Evolutionary conservation across 176 grass and related monocot species (phyloP).

Genomic region (Ananas comosus): DNA sequence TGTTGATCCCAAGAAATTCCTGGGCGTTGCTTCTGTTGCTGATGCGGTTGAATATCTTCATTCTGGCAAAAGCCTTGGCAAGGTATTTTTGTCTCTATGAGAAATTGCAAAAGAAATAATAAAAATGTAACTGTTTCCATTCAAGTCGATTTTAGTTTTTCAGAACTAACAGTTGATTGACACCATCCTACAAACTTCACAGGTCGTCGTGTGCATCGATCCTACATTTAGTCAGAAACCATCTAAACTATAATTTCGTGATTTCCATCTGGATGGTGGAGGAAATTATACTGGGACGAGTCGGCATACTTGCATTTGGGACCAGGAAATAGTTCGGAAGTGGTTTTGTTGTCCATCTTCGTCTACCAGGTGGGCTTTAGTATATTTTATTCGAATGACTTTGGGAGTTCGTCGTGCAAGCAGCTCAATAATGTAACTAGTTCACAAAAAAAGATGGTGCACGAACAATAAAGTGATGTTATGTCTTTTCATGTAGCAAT

Average conservation of each 20-base stretch:
- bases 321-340: not conserved
- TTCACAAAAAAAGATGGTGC: too few species aligned
- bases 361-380: not conserved
- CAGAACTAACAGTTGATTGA: slow-evolving; percentile 1
- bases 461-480: too few species aligned
- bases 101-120: not conserved
- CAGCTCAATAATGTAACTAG: too few species aligned
- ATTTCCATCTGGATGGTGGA: not conserved
- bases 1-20: slow-evolving; percentile 70
- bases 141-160: not conserved
- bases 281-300: not conserved
- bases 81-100: slow-evolving; percentile 35
- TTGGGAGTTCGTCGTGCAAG: too few species aligned
- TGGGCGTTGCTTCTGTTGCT: slow-evolving; percentile 61
- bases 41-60: slow-evolving; percentile 98
- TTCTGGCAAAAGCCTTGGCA: slow-evolving; percentile 81
- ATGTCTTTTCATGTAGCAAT: too few species aligned
- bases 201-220: slow-evolving; percentile 84
- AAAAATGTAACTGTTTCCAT: not conserved
- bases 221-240: slow-evolving; percentile 37
- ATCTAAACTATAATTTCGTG: slow-evolving; percentile 42
- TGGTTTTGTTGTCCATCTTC: not conserved
- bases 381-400: too few species aligned
- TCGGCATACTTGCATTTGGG: not conserved
- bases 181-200: slow-evolving; percentile 19